Evolutionary conservation across 768 basidiomycete species (phyloP).

Genomic region (Boletus eberwhitei): DNA sequence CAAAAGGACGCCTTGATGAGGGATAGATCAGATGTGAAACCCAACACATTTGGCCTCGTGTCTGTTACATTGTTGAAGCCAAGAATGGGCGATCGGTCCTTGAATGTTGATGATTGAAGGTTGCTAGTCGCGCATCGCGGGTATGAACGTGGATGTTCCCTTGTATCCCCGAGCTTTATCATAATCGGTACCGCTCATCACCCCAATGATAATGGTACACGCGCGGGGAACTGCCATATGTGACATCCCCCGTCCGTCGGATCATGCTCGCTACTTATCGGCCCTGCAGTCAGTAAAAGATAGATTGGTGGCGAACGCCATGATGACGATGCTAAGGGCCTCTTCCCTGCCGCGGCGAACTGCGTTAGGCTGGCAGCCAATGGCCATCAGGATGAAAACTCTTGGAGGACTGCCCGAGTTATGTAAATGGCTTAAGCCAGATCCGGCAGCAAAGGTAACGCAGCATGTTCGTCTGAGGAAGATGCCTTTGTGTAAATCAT

Average conservation of each 20-base stretch:
- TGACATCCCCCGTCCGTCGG: neutral
- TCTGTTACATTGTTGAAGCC: constrained; percentile 3
- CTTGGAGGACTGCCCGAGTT: neutral
- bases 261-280: neutral
- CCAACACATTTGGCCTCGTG: constrained; percentile 7
- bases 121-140: neutral
- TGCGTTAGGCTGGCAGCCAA: neutral
- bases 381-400: neutral
- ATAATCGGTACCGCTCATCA: constrained; percentile 10
- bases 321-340: neutral
- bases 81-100: neutral
- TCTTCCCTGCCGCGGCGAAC: neutral
- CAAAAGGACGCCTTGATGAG: constrained; percentile 18
- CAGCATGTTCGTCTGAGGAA: too few species aligned
- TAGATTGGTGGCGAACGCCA: neutral
- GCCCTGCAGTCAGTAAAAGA: constrained; percentile 1
- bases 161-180: neutral
- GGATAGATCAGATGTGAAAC: constrained; percentile 1
- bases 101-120: neutral
- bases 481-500: neutral
- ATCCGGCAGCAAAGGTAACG: neutral
- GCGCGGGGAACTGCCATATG: constrained; percentile 1
- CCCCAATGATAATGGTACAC: neutral
- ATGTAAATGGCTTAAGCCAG: neutral
- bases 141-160: neutral